Conservation (phyloP, 306 rosid species). For the Begonia peltatifolia region DNA sequence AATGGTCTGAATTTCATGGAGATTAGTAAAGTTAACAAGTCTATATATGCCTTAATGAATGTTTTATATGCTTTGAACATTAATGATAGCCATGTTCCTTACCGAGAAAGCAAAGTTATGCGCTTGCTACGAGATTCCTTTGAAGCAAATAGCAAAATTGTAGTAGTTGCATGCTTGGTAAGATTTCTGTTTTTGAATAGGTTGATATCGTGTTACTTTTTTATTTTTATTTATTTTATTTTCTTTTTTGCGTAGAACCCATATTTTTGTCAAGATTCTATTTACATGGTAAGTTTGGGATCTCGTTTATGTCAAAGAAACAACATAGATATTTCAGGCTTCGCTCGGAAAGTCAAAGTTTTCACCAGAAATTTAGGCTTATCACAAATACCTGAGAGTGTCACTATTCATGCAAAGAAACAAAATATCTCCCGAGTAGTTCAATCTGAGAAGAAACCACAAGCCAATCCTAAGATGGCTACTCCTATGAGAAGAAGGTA, state of each 20-base stretch:
- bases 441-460: constrained; percentile 30
- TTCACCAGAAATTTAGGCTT: constrained; percentile 17
- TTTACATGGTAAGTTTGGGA: constrained; percentile 56
- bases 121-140: constrained; percentile 75
- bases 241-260: constrained; percentile 33
- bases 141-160: constrained; percentile 40
- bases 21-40: constrained; percentile 47
- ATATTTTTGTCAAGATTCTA: constrained; percentile 65
- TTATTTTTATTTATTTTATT: constrained; percentile 1
- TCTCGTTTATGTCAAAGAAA: constrained; percentile 48
- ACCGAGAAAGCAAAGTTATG: constrained; percentile 84
- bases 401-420: constrained; percentile 28
- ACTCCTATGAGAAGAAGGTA: constrained; percentile 53
- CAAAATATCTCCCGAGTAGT: constrained; percentile 18
- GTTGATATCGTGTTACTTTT: background rate
- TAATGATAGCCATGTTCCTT: constrained; percentile 53
- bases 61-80: constrained; percentile 49
- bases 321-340: constrained; percentile 10
- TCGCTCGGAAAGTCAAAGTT: constrained; percentile 27
- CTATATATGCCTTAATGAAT: constrained; percentile 56
- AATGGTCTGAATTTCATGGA: constrained; percentile 32
- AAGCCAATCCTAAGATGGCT: constrained; percentile 7
- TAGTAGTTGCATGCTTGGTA: constrained; percentile 77
- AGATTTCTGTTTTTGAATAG: constrained; percentile 3
- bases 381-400: constrained; percentile 32